Base-by-base conservation (phyloP, 2,329 filamentous ascomycete genomes). In the Beauveria sp. region DNA sequence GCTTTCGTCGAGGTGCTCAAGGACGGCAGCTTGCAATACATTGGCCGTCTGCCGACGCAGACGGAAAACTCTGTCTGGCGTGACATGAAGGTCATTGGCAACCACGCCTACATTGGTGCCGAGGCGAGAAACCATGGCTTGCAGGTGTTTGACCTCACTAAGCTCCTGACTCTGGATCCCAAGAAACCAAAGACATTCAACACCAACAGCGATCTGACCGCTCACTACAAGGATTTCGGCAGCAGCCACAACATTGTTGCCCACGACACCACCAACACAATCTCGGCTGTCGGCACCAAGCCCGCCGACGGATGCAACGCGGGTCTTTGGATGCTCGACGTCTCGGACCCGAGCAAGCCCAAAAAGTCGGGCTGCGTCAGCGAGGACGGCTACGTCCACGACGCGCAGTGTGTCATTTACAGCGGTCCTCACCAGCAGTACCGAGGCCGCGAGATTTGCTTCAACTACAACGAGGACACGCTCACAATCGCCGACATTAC, bases 111-210 rank as follows among this genome's bases (percentile, higher is more conserved):
- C 62, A 75, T 77, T 37, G 75, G 75, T 8, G 71, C 72, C 47
- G 75, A 77, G 64, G 77, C 81, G 0, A 63, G 65, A 7, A 69
- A 73, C 59, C 84, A 87, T 67, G 80, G 81, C 54, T 76, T 87
- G 26, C 84, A 87, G 69, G 80, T 87, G 68, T 87, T 87, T 65
- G 84, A 87, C 68, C 77, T 86, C 76, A 81, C 74, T 66, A 85
- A 72, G 74, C 75, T 84, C 3, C 68, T 79, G 37, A 69, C 70
- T 26, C 66, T 81, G 51, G 71, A 78, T 66, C 72, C 76, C 1
- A 64, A 73, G 14, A 72, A 69, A 16, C 74, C 69, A 48, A 66
- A 63, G 64, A 66, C 62, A 5, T 76, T 72, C 61, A 66, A 61
- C 69, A 67, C 64, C n/a, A 51, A 62, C 30, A 63, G 59, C 28